A percentile compares a stretch with the other conserved stretches of the same genome.
phyloP scores from a whole-genome alignment of 208 protist species.

The Leishmania gerbilli region DNA sequence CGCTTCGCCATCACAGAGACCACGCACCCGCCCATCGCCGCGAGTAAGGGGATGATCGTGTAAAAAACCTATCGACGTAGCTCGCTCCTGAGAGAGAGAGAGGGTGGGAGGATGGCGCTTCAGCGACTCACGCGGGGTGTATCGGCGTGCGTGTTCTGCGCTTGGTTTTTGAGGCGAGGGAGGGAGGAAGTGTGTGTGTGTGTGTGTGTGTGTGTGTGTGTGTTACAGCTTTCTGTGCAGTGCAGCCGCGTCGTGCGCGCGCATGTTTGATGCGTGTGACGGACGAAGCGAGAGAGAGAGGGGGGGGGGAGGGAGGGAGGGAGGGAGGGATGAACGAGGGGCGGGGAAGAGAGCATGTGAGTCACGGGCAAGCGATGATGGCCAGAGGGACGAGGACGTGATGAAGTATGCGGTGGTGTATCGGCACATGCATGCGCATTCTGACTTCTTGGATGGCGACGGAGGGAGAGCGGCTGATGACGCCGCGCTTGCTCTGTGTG shows the following conservation, averaged over 20 bases:
- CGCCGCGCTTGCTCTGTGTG: too few relatives aligned
- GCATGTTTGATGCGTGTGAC: neutral
- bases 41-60: neutral
- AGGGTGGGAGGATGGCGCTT: neutral
- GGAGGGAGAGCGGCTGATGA: too few relatives aligned
- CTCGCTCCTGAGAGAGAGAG: neutral
- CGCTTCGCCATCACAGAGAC: slow-evolving; percentile 42
- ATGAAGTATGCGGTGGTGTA: neutral
- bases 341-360: neutral
- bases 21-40: slow-evolving; percentile 51
- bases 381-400: too few relatives aligned
- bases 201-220: neutral
- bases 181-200: too few relatives aligned
- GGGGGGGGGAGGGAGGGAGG: neutral
- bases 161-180: too few relatives aligned
- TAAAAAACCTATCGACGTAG: neutral
- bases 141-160: neutral
- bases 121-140: neutral
- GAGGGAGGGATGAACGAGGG: neutral
- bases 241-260: neutral
- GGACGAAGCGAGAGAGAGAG: slow-evolving; percentile 3
- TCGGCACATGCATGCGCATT: neutral
- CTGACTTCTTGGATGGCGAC: neutral
- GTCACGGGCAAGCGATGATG: neutral
- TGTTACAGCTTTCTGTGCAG: neutral